phyloP scores from a whole-genome alignment of 2,329 filamentous ascomycete genomes.

The Scedosporium apiospermum region DNA sequence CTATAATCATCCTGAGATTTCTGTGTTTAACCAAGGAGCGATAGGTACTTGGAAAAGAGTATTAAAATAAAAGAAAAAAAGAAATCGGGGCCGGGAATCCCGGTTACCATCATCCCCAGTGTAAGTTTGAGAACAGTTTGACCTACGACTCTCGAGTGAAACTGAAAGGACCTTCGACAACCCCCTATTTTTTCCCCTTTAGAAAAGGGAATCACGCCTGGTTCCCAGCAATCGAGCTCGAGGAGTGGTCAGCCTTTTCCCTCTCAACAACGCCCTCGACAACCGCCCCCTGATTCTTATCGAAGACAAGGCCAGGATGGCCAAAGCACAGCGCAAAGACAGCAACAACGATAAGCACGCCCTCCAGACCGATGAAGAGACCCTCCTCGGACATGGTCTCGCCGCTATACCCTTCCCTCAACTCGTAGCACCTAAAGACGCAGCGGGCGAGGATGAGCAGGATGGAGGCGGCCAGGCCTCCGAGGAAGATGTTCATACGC shows the following conservation, averaged over 20 bases:
- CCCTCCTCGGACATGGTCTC: conserved; percentile 41
- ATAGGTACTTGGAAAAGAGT: too few species aligned
- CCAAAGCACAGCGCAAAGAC: conserved; percentile 26
- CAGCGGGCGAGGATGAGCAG: conserved; percentile 53
- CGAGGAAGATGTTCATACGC: conserved; percentile 35
- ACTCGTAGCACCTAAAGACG: conserved; percentile 55
- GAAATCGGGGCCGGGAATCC: too few species aligned
- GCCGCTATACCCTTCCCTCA: conserved; percentile 52
- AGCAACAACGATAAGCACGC: conserved; percentile 28
- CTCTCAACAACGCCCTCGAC: neutral
- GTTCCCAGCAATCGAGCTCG: neutral
- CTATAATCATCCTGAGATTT: too few species aligned
- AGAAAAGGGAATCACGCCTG: too few species aligned
- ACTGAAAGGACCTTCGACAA: too few species aligned
- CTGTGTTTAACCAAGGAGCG: too few species aligned
- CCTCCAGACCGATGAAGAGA: conserved; percentile 45
- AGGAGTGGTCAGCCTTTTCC: neutral
- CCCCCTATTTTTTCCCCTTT: too few species aligned
- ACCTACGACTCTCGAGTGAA: too few species aligned
- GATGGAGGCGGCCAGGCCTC: conserved; percentile 43
- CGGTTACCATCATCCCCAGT: too few species aligned
- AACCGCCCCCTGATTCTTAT: neutral
- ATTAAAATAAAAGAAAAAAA: too few species aligned
- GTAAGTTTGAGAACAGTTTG: too few species aligned
- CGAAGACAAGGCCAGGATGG: conserved; percentile 31